Base-by-base conservation (phyloP, 352 stramenopile genomes). In the Pythium brassicae region DNA sequence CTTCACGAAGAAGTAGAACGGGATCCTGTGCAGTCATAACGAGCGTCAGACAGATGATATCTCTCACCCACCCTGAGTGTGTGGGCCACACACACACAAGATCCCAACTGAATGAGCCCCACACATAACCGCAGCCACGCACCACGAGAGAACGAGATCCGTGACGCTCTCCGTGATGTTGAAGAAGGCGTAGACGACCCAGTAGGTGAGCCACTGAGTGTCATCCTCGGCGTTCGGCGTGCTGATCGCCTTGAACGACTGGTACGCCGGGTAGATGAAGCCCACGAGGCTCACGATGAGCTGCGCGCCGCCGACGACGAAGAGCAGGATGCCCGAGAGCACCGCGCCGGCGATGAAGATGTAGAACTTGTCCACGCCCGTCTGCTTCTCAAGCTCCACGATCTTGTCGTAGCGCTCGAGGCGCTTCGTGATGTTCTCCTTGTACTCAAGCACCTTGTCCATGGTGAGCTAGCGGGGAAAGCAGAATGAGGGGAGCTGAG, bases 161-260 rank as follows among this genome's bases (percentile, higher is more conserved):
- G 83, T 92, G 60, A 92, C 57, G 53, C 82, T 74, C 67, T 98
- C 96, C 19, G 97, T 95, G 52, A 99, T 86, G 61, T 91, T 97
- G 69, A 98, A 99, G 67, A 98, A 96, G 27, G 93, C 79, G 75
- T 98, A 99, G 29, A 99, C 87, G 59, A 98, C 88, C 86, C 86
- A 96, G 72, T 96, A 96, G 17, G 84, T 93, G 44, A 96, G 74
- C 86, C 86, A 96, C 74, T 93, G 82, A 37, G 83, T 95, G 73
- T 95, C 84, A 42, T 95, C 86, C 10, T 74, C 66, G 42, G 80
- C 78, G 55, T 57, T 66, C 19, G 76, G 66, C 53, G 81, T 89
- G 69, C 81, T 90, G 17, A 95, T 82, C 44, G 86, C 86, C 76
- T 94, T 94, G 72, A 96, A 95, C 39, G 81, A 93, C 74, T 80